Evolutionary conservation across 192 early-diverging fungal species (phyloP), one percentile per base, ranked within the genome.

Genomic region (Martensiomyces pterosporus): DNA sequence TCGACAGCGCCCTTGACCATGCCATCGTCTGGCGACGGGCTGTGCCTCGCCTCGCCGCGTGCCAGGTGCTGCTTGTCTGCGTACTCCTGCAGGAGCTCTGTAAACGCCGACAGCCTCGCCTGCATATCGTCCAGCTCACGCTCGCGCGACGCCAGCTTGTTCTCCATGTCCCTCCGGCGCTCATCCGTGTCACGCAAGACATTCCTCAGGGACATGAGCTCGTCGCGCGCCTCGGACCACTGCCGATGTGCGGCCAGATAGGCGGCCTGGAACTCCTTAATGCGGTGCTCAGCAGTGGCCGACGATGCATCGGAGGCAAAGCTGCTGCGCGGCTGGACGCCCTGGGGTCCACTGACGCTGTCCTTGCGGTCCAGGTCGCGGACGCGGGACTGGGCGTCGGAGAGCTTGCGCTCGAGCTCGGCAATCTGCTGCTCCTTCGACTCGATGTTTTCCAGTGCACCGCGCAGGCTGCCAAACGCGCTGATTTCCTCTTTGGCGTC

Each of bases 191-290:
- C 70, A 17, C 65, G 65, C 43, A 69, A 35, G 2, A 46, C 57
- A 0, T 35, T 38, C 56, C 67, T 63, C 21, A 73, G 55, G 27
- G 49, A 44, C 22, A 64, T 16, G 15, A 68, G 57, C 54, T 78
- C 65, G 51, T 69, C 64, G 25, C 60, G 52, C 2, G 70, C 50
- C 18, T 65, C 60, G 26, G 52, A 47, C 56, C 60, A 59, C 43
- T 69, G 70, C 3, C 70, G 49, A 22, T 78, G 76, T 15, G 76
- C 60, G 0, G 61, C 42, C 55, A 78, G 46, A 18, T 74, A 78
- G 10, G 56, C 55, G 1, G 49, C 39, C 23, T 67, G 70, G 45
- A 67, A 37, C 24, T 67, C 69, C 18, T 47, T 52, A 2, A 36
- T 36, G 16, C 55, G 54, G 41, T 46, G 21, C 25, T 41, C 47